Evolutionary conservation across 23 red algal genomes (phyloP).

Genomic region (Agarophyton chilense): DNA sequence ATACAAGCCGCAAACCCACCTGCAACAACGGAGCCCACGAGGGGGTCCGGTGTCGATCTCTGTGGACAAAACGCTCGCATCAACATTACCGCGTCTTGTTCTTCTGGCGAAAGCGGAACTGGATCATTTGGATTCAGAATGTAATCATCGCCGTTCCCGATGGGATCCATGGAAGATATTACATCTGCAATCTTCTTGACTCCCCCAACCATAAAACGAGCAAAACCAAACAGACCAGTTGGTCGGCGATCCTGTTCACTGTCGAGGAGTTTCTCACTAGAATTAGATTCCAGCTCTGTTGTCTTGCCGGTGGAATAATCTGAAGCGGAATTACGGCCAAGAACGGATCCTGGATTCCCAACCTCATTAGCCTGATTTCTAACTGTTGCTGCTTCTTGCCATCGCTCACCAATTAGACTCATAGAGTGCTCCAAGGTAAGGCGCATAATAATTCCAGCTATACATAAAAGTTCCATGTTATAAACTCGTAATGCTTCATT

Average conservation of each 20-base stretch:
- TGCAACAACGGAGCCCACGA: slow-evolving; percentile 45
- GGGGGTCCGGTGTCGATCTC: slow-evolving; percentile 46
- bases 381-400: neutral
- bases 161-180: slow-evolving; percentile 22
- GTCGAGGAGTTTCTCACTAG: neutral
- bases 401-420: slow-evolving; percentile 49
- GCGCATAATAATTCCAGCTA: slow-evolving; percentile 58
- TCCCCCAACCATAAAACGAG: slow-evolving; percentile 38
- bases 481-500: slow-evolving; percentile 61
- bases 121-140: slow-evolving; percentile 55
- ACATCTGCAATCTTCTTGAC: slow-evolving; percentile 59
- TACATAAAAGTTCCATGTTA: slow-evolving; percentile 56
- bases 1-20: slow-evolving; percentile 54
- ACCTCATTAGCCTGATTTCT: neutral
- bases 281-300: neutral
- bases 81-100: slow-evolving; percentile 52
- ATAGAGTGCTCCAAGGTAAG: slow-evolving; percentile 64
- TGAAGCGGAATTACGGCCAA: neutral
- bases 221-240: slow-evolving; percentile 35
- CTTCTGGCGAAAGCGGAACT: slow-evolving; percentile 38
- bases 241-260: slow-evolving; percentile 8
- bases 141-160: slow-evolving; percentile 25
- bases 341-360: neutral
- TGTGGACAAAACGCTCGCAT: slow-evolving; percentile 57
- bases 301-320: neutral